phyloP scores from a whole-genome alignment of 1,284 basidiomycete genomes.

The Moesziomyces globuligerus region DNA sequence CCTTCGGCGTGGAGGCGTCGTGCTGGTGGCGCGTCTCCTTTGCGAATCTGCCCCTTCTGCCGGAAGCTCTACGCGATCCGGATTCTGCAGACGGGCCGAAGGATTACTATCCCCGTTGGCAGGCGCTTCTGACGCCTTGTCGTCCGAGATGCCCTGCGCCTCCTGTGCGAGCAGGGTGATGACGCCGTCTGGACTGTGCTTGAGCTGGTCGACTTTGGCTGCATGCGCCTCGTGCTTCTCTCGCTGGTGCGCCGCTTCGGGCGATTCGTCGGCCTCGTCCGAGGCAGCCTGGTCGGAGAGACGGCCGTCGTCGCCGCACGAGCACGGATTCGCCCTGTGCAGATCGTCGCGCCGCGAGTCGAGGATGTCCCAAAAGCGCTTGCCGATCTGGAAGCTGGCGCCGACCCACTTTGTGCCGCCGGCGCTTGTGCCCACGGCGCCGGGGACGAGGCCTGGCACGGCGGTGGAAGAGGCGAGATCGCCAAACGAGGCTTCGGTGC shows the following conservation, averaged over 20 bases:
- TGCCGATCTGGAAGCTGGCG: constrained; percentile 58
- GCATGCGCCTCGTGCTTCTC: constrained; percentile 20
- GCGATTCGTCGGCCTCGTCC: not conserved
- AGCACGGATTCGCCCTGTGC: constrained; percentile 20
- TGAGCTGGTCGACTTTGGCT: constrained; percentile 36
- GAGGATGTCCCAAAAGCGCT: constrained; percentile 54
- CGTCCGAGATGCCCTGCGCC: constrained; percentile 31
- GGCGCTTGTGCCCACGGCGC: constrained; percentile 57
- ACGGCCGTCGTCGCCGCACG: constrained; percentile 4
- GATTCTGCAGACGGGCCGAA: too few relatives aligned
- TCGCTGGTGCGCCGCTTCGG: constrained; percentile 1
- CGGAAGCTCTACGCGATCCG: too few relatives aligned
- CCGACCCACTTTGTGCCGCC: constrained; percentile 65
- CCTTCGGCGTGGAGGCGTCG: constrained; percentile 12
- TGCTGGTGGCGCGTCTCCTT: not conserved
- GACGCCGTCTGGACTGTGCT: constrained; percentile 42
- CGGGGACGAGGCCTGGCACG: constrained; percentile 33
- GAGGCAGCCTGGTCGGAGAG: not conserved
- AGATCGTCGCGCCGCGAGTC: constrained; percentile 34
- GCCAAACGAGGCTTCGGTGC: constrained; percentile 18
- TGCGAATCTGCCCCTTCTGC: not conserved
- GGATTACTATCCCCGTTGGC: not conserved
- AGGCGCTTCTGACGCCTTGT: constrained; percentile 27
- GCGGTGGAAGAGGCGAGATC: constrained; percentile 4
- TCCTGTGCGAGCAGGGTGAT: constrained; percentile 37